Evolutionary conservation across 2,329 filamentous ascomycete genomes (phyloP).

Genomic region (Fusarium chaquense): DNA sequence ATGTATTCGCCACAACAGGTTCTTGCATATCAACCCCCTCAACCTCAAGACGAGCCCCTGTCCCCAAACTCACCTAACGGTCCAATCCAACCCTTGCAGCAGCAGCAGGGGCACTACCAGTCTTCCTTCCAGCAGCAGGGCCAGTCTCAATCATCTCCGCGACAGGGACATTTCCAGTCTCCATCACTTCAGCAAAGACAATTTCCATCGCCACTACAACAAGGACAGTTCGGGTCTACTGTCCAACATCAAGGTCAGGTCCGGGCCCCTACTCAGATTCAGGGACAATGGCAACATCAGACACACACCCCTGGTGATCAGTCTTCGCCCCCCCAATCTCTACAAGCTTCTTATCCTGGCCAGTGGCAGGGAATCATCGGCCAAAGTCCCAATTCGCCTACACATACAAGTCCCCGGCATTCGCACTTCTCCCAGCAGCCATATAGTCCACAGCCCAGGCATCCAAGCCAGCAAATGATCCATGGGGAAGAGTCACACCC

Average conservation of each 20-base stretch:
- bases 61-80: conserved; percentile 7
- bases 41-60: conserved; percentile 4
- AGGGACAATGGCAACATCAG: conserved; percentile 34
- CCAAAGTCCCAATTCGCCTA: conserved; percentile 43
- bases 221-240: conserved; percentile 13
- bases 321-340: conserved; percentile 56
- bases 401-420: conserved; percentile 27
- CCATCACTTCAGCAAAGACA: conserved; percentile 15
- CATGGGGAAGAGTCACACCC: conserved; percentile 31
- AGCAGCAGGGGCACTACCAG: conserved; percentile 19
- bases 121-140: conserved; percentile 7
- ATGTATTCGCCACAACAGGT: conserved; percentile 23
- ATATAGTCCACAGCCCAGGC: conserved; percentile 19
- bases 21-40: conserved; percentile 23
- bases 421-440: conserved; percentile 24
- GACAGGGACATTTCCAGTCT: conserved; percentile 14
- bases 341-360: conserved; percentile 52
- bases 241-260: conserved; percentile 11
- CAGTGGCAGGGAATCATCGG: conserved; percentile 53
- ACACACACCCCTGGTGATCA: conserved; percentile 45
- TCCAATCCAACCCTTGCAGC: neutral
- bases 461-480: conserved; percentile 12
- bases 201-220: conserved; percentile 3
- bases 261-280: conserved; percentile 16
- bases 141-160: conserved; percentile 14